Conservation (phyloP, 2,329 filamentous ascomycete species). For the Emmonsia crescens region DNA sequence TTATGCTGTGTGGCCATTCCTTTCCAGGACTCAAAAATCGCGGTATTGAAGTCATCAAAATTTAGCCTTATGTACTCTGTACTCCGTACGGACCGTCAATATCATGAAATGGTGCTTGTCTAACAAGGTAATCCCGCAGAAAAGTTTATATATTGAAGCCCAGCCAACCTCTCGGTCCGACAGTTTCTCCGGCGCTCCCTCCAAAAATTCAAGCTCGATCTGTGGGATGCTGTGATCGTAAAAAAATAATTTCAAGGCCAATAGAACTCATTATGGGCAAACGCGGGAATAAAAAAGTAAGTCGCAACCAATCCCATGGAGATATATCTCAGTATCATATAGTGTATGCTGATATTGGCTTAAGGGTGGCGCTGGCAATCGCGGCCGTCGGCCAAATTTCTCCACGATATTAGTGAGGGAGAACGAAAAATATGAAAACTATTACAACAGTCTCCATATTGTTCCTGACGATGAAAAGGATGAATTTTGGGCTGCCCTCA, state of each 20-base stretch:
- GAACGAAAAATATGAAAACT: conserved; percentile 76
- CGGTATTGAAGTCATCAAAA: neutral
- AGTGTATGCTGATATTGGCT: conserved; percentile 11
- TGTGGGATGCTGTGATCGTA: neutral
- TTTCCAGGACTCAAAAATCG: neutral
- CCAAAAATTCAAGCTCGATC: neutral
- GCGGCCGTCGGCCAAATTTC: conserved; percentile 30
- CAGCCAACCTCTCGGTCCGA: conserved; percentile 1
- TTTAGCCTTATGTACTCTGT: neutral
- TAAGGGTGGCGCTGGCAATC: conserved; percentile 37
- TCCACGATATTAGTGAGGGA: conserved; percentile 59
- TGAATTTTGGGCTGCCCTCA: conserved; percentile 74
- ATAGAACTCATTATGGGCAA: conserved; percentile 17
- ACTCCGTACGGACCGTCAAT: too few relatives aligned
- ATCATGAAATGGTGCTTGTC: too few relatives aligned
- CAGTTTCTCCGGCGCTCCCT: neutral
- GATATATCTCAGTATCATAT: neutral
- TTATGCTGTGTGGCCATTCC: neutral
- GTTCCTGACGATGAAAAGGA: conserved; percentile 67
- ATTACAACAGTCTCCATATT: conserved; percentile 69
- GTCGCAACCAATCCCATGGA: conserved; percentile 5
- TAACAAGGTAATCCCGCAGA: too few relatives aligned
- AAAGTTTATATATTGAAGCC: too few relatives aligned
- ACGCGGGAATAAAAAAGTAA: conserved; percentile 22
- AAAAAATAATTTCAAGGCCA: conserved; percentile 2